Evolutionary conservation across 176 grass and related monocot species (phyloP).

Genomic region (Musa itinerans): DNA sequence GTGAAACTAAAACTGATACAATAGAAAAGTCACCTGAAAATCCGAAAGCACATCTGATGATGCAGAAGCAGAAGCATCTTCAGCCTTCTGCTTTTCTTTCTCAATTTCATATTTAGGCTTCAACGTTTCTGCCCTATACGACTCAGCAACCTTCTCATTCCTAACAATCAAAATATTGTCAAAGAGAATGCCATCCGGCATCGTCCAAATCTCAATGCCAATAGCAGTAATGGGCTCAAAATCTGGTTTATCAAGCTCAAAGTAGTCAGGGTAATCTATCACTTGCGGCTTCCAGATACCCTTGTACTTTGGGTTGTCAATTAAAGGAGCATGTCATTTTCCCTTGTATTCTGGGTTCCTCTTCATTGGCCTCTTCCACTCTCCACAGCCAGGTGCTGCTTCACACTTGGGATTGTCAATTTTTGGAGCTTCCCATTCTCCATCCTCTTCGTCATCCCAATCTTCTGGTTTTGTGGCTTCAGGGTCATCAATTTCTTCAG

Average conservation of each 20-base stretch:
- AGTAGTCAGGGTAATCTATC: slow-evolving; percentile 92
- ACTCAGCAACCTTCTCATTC: slow-evolving; percentile 69
- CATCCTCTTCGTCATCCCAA: slow-evolving; percentile 99
- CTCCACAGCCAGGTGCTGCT: slow-evolving; percentile 83
- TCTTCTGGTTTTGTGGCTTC: slow-evolving; percentile 84
- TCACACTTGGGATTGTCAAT: slow-evolving; percentile 99
- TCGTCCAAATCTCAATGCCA: slow-evolving; percentile 99
- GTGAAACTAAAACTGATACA: not conserved
- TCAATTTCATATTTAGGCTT: slow-evolving; percentile 86
- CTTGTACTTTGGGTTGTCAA: slow-evolving; percentile 92
- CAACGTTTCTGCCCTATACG: slow-evolving; percentile 62
- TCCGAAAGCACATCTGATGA: slow-evolving; percentile 50
- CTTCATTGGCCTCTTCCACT: slow-evolving; percentile 97
- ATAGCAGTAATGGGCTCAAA: slow-evolving; percentile 76
- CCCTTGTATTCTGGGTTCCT: slow-evolving; percentile 85
- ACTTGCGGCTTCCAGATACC: slow-evolving; percentile 95
- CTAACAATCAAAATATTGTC: slow-evolving; percentile 84
- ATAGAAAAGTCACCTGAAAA: slow-evolving; percentile 46
- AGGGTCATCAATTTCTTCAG: slow-evolving; percentile 81
- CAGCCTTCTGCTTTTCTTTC: slow-evolving; percentile 90
- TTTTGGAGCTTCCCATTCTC: slow-evolving; percentile 89
- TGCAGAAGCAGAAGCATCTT: slow-evolving; percentile 23
- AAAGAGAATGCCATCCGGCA: slow-evolving; percentile 94
- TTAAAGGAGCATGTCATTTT: slow-evolving; percentile 84
- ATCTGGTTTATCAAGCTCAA: slow-evolving; percentile 72